Conservation (phyloP, 257 asterid genomes). For the Rhazya stricta region DNA sequence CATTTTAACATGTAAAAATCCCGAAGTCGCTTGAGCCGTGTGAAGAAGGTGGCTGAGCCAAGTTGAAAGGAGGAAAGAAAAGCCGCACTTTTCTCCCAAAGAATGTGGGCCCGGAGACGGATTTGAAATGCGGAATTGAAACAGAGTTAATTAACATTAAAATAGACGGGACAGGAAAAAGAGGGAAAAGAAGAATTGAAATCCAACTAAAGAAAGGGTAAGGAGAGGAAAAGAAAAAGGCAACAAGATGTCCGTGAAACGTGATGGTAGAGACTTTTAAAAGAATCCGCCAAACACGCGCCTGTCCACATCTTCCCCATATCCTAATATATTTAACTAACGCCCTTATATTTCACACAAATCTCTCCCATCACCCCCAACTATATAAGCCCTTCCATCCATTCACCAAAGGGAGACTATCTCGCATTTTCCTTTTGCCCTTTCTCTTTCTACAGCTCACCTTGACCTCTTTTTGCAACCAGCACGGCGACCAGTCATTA, state of each 20-base stretch:
- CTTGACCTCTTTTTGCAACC: conserved; percentile 4
- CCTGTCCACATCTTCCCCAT: conserved; percentile 23
- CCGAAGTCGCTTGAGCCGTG: not conserved
- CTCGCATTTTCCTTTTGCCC: not conserved
- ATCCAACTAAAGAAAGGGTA: conserved; percentile 10
- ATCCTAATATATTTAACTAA: not conserved
- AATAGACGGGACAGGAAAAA: conserved; percentile 20
- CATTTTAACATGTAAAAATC: too few relatives aligned
- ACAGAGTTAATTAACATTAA: conserved; percentile 18
- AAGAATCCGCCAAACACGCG: conserved; percentile 31
- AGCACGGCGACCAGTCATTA: conserved; percentile 4
- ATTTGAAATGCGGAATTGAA: conserved; percentile 32
- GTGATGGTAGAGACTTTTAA: conserved; percentile 18
- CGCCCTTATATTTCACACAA: not conserved
- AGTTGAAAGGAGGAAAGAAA: not conserved
- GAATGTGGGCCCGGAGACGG: conserved; percentile 29
- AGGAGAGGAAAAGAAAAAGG: conserved; percentile 6
- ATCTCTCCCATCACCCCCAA: not conserved
- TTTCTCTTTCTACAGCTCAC: too few relatives aligned
- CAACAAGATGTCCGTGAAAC: conserved; percentile 36
- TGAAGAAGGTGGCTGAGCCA: not conserved
- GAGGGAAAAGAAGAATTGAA: conserved; percentile 17
- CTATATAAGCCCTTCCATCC: conserved; percentile 6
- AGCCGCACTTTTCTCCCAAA: conserved; percentile 17
- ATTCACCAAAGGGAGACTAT: too few relatives aligned